These are phyloP conservation scores for Talaromyces ruber DNA, from an alignment of 495 filamentous ascomycete species.

Conservation along the genomic window DNA sequence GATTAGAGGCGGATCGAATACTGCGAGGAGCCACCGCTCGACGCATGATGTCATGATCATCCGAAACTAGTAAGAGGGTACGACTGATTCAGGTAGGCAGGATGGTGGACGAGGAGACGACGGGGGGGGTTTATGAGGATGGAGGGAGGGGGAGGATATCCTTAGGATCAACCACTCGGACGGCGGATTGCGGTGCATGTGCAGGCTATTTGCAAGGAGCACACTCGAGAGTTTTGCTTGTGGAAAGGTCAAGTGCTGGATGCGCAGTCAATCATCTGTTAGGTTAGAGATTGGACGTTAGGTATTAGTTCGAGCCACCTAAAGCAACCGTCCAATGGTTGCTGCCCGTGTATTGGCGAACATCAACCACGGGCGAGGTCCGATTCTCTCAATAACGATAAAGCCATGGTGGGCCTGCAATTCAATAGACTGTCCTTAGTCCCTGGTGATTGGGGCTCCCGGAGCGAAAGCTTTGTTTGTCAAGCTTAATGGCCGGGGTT, in stretches of 20 bases:
- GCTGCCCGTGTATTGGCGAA: not conserved
- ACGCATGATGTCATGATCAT: not conserved
- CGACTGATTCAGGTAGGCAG: not conserved
- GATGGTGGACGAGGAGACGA: too few relatives aligned
- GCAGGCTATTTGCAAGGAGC: not conserved
- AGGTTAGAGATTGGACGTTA: not conserved
- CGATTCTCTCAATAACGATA: not conserved
- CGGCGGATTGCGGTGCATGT: not conserved
- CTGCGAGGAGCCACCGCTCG: not conserved
- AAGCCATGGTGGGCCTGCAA: not conserved
- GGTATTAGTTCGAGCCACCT: not conserved
- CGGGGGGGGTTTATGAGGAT: not conserved
- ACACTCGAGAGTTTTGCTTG: not conserved
- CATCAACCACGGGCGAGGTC: not conserved
- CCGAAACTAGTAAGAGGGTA: not conserved
- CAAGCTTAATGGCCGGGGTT: not conserved
- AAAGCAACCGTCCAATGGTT: not conserved
- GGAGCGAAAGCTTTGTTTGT: not conserved
- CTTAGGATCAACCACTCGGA: not conserved
- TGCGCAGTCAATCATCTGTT: not conserved
- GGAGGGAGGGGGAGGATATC: not conserved
- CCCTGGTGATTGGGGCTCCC: not conserved
- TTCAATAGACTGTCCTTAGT: not conserved
- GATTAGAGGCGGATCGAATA: not conserved
- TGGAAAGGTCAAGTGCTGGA: not conserved